Evolutionary conservation across 306 rosid species (phyloP).

Genomic region (Medicago arabica): DNA sequence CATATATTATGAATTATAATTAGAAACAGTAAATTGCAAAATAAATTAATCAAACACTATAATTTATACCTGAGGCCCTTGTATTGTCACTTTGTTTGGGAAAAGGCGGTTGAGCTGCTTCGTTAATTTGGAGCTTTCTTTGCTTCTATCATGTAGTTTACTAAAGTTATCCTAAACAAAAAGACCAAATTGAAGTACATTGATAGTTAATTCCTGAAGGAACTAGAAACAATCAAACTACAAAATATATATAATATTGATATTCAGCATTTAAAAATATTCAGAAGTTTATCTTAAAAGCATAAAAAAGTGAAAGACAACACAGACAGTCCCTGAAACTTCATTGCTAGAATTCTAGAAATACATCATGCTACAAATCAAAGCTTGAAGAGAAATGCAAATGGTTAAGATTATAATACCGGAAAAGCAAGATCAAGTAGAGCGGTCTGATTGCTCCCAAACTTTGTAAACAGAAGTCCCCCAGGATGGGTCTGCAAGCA

Average conservation of each 20-base stretch:
- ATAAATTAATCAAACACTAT: slow-evolving; percentile 32
- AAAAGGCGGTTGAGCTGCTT: slow-evolving; percentile 84
- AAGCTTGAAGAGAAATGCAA: slow-evolving; percentile 4
- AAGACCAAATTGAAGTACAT: slow-evolving; percentile 31
- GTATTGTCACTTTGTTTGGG: slow-evolving; percentile 86
- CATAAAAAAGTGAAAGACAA: not conserved
- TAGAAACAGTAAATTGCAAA: slow-evolving; percentile 27
- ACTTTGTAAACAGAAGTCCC: slow-evolving; percentile 85
- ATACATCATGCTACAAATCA: slow-evolving; percentile 11
- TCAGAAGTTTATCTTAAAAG: slow-evolving; percentile 22
- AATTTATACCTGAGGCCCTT: slow-evolving; percentile 77
- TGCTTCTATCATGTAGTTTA: slow-evolving; percentile 80
- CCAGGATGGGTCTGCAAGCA: slow-evolving; percentile 77
- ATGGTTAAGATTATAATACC: slow-evolving; percentile 53
- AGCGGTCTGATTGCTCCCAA: slow-evolving; percentile 91
- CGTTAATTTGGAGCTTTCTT: slow-evolving; percentile 81
- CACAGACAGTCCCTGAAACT: slow-evolving; percentile 22
- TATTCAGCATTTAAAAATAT: slow-evolving; percentile 5
- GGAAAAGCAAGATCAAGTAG: slow-evolving; percentile 96
- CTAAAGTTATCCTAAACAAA: slow-evolving; percentile 75
- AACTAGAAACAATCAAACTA: slow-evolving; percentile 15
- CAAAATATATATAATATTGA: slow-evolving; percentile 1
- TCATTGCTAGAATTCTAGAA: slow-evolving; percentile 23
- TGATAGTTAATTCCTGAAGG: slow-evolving; percentile 15
- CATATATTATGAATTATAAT: slow-evolving; percentile 16